phyloP scores from a whole-genome alignment of 2,329 filamentous ascomycete genomes.

The Ampelomyces quisqualis region DNA sequence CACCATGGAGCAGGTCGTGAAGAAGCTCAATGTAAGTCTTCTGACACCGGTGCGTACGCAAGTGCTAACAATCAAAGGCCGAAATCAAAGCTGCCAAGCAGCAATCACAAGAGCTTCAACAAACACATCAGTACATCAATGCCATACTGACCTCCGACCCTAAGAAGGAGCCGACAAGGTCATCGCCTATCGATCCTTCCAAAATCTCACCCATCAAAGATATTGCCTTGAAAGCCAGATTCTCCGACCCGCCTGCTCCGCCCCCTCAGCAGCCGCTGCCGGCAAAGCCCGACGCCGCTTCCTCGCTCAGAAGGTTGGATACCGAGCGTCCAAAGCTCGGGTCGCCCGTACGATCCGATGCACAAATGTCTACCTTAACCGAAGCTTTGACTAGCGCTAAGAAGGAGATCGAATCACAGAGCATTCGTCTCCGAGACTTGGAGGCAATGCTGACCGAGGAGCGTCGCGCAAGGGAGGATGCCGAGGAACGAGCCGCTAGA shows the following conservation, averaged over 20 bases:
- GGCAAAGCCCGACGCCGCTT: conserved; percentile 78
- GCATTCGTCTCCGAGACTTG: conserved; percentile 73
- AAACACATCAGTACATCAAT: conserved; percentile 79
- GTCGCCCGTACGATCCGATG: conserved; percentile 65
- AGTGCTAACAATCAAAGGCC: conserved; percentile 55
- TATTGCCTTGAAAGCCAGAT: conserved; percentile 67
- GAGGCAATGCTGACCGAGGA: conserved; percentile 79
- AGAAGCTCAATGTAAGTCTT: conserved; percentile 72
- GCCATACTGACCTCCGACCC: conserved; percentile 72
- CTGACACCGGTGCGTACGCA: not conserved
- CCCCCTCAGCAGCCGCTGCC: conserved; percentile 91
- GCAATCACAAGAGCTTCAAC: conserved; percentile 80
- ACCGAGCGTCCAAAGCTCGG: conserved; percentile 69
- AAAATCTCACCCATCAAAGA: conserved; percentile 61
- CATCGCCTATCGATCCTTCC: conserved; percentile 46
- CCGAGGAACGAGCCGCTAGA: conserved; percentile 76
- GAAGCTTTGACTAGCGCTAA: conserved; percentile 82
- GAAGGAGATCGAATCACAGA: conserved; percentile 83
- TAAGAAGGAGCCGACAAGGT: conserved; percentile 54
- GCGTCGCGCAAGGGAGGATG: conserved; percentile 75
- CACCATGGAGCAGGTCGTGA: conserved; percentile 92
- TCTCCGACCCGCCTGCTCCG: conserved; percentile 89
- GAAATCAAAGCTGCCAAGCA: conserved; percentile 89
- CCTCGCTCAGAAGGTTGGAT: conserved; percentile 69
- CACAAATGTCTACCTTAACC: conserved; percentile 79